Evolutionary conservation across 2,329 filamentous ascomycete genomes (phyloP).

Genomic region (Periconia digitata): DNA sequence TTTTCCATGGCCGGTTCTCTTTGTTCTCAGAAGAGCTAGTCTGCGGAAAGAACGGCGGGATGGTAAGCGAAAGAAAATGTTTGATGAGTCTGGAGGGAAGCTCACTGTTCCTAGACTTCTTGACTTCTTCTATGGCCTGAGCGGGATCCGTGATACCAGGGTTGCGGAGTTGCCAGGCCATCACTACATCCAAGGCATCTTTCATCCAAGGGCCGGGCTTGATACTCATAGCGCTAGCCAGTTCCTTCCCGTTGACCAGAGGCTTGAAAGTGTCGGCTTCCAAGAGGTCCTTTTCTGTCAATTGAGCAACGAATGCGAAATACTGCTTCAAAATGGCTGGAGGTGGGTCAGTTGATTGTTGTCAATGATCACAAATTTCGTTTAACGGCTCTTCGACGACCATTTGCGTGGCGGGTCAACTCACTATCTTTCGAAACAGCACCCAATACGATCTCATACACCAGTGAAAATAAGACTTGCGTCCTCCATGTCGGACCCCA

Average conservation of each 20-base stretch:
- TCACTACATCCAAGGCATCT: slow-evolving; percentile 73
- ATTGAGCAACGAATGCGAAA: slow-evolving; percentile 54
- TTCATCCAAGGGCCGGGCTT: slow-evolving; percentile 84
- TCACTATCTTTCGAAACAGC: slow-evolving; percentile 47
- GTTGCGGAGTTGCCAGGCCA: slow-evolving; percentile 87
- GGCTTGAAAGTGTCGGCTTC: slow-evolving; percentile 53
- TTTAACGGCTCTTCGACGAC: background rate
- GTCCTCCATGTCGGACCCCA: slow-evolving; percentile 75
- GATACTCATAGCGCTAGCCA: slow-evolving; percentile 66
- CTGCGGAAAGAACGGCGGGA: slow-evolving; percentile 66
- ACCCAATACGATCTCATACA: slow-evolving; percentile 60
- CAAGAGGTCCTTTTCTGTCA: slow-evolving; percentile 54
- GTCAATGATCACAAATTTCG: background rate
- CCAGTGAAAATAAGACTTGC: slow-evolving; percentile 68
- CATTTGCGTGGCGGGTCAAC: slow-evolving; percentile 17
- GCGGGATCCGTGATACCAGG: slow-evolving; percentile 63
- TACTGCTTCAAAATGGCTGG: slow-evolving; percentile 55
- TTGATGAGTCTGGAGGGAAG: slow-evolving; percentile 52
- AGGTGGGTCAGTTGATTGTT: slow-evolving; percentile 13
- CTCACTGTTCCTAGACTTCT: slow-evolving; percentile 49
- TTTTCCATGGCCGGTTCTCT: slow-evolving; percentile 63
- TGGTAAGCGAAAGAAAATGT: slow-evolving; percentile 62
- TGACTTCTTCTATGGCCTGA: slow-evolving; percentile 50
- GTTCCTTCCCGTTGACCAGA: slow-evolving; percentile 70
- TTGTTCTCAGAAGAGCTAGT: slow-evolving; percentile 47